A percentile compares a stretch with the other conserved stretches of the same genome.
Conservation (phyloP, 148 eudicot genomes). For the Fagopyrum homotropicum region DNA sequence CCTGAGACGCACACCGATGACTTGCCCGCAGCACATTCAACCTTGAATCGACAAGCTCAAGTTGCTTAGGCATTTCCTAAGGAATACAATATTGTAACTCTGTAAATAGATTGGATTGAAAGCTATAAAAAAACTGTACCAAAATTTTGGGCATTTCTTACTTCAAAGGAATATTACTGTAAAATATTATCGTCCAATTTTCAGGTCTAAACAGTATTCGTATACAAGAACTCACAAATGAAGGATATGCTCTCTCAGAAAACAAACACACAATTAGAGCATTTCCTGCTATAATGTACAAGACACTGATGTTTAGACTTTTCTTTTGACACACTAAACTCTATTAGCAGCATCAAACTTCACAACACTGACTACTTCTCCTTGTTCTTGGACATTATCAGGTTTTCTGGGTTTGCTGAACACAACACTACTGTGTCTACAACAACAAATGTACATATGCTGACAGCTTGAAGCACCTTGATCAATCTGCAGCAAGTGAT, state of each 20-base stretch:
- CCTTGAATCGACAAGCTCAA: not conserved
- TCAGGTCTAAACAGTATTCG: not conserved
- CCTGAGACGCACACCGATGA: slow-evolving; percentile 45
- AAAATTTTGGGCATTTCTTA: not conserved
- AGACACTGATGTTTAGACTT: not conserved
- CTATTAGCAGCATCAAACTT: not conserved
- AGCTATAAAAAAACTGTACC: not conserved
- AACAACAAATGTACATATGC: not conserved
- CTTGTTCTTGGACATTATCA: not conserved
- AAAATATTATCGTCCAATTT: not conserved
- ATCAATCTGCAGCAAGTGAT: slow-evolving; percentile 3
- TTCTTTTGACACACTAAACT: not conserved
- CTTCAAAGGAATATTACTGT: not conserved
- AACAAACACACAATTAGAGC: not conserved
- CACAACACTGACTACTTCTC: not conserved
- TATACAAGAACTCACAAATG: not conserved
- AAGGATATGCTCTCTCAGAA: not conserved
- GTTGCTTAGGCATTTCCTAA: not conserved
- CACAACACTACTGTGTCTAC: not conserved
- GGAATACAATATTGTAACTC: not conserved
- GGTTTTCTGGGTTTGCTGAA: not conserved
- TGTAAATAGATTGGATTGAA: slow-evolving; percentile 8
- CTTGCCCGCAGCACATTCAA: slow-evolving; percentile 21
- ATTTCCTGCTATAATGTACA: not conserved
- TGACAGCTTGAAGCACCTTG: slow-evolving; percentile 5